Evolutionary conservation across 83 land plant genomes (phyloP).

Genomic region (Larix sibirica): DNA sequence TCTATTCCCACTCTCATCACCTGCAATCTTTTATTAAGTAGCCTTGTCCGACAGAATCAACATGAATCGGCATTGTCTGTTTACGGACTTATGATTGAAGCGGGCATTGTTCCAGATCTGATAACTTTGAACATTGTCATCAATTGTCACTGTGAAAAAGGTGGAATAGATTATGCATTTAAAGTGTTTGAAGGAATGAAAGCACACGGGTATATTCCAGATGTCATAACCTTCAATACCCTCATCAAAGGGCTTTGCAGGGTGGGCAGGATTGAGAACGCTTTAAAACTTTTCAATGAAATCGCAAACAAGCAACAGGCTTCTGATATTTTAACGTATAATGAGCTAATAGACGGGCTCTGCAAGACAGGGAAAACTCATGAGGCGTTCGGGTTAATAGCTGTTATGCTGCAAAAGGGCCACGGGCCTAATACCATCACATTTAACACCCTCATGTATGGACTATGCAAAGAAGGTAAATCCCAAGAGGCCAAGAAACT

Average conservation of each 20-base stretch:
- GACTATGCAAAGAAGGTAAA: constrained; percentile 13
- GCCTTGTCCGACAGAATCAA: too few species aligned
- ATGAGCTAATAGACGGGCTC: constrained; percentile 42
- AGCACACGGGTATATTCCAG: too few species aligned
- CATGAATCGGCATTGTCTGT: too few species aligned
- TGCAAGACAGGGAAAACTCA: constrained; percentile 33
- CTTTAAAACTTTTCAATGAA: constrained; percentile 26
- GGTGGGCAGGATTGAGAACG: constrained; percentile 26
- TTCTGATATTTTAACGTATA: constrained; percentile 31
- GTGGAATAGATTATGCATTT: too few species aligned
- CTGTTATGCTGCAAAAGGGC: constrained; percentile 38
- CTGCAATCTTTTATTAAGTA: too few species aligned
- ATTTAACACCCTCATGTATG: constrained; percentile 27
- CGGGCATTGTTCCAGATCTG: too few species aligned
- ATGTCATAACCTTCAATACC: constrained; percentile 38
- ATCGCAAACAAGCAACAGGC: constrained; percentile 20
- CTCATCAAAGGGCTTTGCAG: constrained; percentile 39
- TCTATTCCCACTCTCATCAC: too few species aligned
- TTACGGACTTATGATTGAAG: too few species aligned
- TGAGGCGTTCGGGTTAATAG: constrained; percentile 37
- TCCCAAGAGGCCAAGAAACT: constrained; percentile 23
- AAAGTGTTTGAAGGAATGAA: too few species aligned
- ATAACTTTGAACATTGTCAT: too few species aligned
- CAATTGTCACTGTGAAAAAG: too few species aligned
- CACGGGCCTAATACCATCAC: constrained; percentile 18